These are phyloP conservation scores for Strobilomyces dryophilus DNA, from an alignment of 768 basidiomycete species.

Conservation along the genomic window DNA sequence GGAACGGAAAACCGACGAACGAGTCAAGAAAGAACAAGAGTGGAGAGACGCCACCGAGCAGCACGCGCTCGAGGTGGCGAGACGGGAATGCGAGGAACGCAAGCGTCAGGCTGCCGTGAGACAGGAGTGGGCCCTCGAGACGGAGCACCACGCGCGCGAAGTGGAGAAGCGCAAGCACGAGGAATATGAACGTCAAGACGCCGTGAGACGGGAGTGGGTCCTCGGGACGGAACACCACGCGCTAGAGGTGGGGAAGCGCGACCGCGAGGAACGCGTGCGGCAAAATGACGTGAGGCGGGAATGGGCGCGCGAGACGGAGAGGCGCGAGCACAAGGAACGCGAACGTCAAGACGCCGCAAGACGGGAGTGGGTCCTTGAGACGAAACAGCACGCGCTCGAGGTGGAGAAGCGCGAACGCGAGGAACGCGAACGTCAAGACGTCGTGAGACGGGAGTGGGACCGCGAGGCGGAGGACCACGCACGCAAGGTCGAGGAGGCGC, in stretches of 20 bases:
- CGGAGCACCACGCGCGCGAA: background rate
- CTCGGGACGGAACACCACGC: constrained; percentile 3
- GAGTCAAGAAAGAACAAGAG: background rate
- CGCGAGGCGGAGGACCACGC: background rate
- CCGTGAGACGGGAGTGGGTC: constrained; percentile 1
- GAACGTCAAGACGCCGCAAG: constrained; percentile 2
- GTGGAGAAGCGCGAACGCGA: constrained; percentile 1
- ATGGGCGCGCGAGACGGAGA: constrained; percentile 6
- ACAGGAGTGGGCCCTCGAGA: background rate
- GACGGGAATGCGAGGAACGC: background rate
- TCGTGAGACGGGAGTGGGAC: background rate
- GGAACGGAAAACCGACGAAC: background rate
- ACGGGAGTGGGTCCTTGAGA: constrained; percentile 6
- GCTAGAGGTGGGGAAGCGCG: constrained; percentile 4
- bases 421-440: background rate
- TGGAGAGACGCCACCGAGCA: constrained; percentile 2
- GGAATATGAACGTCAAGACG: constrained; percentile 7
- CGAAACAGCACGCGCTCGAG: background rate
- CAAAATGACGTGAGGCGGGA: background rate
- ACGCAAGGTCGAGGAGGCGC: background rate
- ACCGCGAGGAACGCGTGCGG: background rate
- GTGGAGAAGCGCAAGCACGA: background rate
- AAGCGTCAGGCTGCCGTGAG: background rate
- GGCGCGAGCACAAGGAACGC: background rate
- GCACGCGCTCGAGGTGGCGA: constrained; percentile 8